Evolutionary conservation across 768 basidiomycete species (phyloP), one percentile per base, ranked within the genome.

Genomic region (Amanita exitialis): DNA sequence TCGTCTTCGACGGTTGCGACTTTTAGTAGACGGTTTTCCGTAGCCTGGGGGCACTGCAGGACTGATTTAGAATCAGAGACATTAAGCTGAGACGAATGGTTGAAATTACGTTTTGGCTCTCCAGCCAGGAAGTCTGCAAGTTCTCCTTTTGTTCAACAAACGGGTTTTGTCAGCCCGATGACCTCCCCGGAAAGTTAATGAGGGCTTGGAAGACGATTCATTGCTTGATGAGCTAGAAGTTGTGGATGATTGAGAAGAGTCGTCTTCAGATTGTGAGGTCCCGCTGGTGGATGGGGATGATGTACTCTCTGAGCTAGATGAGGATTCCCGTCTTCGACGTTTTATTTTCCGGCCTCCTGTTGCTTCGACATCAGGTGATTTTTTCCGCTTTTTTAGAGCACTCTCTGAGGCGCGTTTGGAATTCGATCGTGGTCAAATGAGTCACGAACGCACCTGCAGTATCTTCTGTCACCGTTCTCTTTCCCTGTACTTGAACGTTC

Each of bases 1-100:
- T 36, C 75, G 72, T 30, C 82, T 69, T 30, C 82, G 76, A n/a
- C 72, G 58, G 59, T 85, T 84, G 4, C 82, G 73, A 20, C 66
- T 65, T 13, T 73, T 77, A 2, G 83, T 85, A 2, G 74, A 62
- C 0, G 74, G 61, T 61, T 80, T 83, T 12, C 83, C 83, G 20
- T 67, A 62, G 3, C 83, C 82, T 0, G 82, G 82, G 1, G 82
- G 80, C 7, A 82, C 27, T 10, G 21, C 21, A 18, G 44, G 42
- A 9, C 50, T 51, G n/a, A 37, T 5, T 23, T 39, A 27, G 7
- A n/a, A 28, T 39, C 13, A 39, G 27, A 39, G n/a, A 13, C 23
- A 47, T 35, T 34, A 16, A 27, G 39, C 7, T 37, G 7, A n/a
- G 27, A 5, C 32, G 18, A 39, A 23, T 23, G 8, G 20, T 30